Percentiles rank a stretch among this genome's conserved stretches.
These are phyloP conservation scores for Geotrichum histeridarum DNA, from an alignment of 1,139 yeast species.

Conservation along the genomic window DNA sequence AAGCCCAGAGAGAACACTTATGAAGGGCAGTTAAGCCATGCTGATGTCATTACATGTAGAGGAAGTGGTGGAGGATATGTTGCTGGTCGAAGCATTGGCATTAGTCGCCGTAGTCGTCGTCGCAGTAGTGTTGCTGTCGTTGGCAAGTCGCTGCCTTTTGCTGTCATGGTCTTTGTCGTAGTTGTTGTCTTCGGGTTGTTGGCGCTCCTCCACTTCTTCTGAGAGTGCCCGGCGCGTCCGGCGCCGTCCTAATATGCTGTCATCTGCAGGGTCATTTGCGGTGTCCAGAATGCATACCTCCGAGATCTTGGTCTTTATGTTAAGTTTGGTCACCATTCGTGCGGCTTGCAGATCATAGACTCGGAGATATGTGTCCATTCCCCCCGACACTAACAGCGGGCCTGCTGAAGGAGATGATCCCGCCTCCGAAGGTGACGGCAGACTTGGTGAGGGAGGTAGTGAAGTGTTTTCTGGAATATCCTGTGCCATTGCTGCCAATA, in stretches of 20 bases:
- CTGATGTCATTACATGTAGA: not conserved
- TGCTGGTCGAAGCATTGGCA: not conserved
- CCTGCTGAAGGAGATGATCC: not conserved
- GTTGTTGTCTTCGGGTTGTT: not conserved
- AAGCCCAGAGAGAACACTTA: not conserved
- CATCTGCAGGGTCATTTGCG: not conserved
- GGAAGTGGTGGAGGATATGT: not conserved
- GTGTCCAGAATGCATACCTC: constrained; percentile 45
- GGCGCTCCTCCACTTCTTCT: not conserved
- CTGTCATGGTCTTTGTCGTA: not conserved
- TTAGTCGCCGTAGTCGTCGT: no score
- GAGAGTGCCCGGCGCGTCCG: not conserved
- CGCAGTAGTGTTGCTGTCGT: no score
- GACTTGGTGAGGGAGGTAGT: constrained; percentile 22
- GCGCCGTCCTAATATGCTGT: not conserved
- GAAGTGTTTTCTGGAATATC: constrained; percentile 4
- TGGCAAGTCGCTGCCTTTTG: not conserved
- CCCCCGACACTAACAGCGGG: constrained; percentile 51
- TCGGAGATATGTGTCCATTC: constrained; percentile 71
- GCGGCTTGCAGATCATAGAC: constrained; percentile 60
- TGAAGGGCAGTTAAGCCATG: not conserved
- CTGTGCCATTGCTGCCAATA: not conserved
- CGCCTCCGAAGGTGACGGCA: not conserved
- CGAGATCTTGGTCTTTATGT: constrained; percentile 59
- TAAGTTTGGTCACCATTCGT: constrained; percentile 57